Percentiles rank a stretch among this genome's conserved stretches.
phyloP scores from a whole-genome alignment of 352 stramenopile genomes.

The Blastocystis sp. region DNA sequence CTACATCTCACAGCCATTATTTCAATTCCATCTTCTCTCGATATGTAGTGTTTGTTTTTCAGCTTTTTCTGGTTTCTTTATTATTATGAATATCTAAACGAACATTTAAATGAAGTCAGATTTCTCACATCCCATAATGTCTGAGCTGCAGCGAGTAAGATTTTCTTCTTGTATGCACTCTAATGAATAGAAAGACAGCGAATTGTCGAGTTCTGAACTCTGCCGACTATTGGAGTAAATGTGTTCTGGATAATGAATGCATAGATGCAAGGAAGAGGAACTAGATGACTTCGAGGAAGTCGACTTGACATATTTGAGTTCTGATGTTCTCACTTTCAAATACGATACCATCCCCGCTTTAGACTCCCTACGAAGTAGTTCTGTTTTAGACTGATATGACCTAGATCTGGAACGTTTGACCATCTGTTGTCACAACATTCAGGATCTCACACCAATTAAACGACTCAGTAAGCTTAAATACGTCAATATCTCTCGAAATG shows the following conservation, averaged over 20 bases:
- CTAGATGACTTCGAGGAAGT: slow-evolving; percentile 37
- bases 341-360: neutral
- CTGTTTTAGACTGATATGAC: neutral
- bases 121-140: neutral
- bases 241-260: neutral
- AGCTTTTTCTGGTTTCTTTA: neutral
- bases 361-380: neutral
- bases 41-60: no score
- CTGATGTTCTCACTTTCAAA: slow-evolving; percentile 4
- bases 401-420: slow-evolving; percentile 46
- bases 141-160: neutral
- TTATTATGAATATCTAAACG: neutral
- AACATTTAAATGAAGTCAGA: neutral
- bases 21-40: no score
- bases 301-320: slow-evolving; percentile 18
- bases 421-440: slow-evolving; percentile 9
- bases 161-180: neutral
- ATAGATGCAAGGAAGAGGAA: slow-evolving; percentile 43
- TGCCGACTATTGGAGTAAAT: neutral
- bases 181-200: neutral
- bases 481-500: slow-evolving; percentile 33
- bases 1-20: no score
- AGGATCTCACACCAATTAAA: neutral
- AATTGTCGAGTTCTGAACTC: slow-evolving; percentile 27
- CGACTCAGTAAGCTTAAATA: slow-evolving; percentile 14